Base-by-base conservation (phyloP, 2,329 filamentous ascomycete species). In the Trichoderma sp. region DNA sequence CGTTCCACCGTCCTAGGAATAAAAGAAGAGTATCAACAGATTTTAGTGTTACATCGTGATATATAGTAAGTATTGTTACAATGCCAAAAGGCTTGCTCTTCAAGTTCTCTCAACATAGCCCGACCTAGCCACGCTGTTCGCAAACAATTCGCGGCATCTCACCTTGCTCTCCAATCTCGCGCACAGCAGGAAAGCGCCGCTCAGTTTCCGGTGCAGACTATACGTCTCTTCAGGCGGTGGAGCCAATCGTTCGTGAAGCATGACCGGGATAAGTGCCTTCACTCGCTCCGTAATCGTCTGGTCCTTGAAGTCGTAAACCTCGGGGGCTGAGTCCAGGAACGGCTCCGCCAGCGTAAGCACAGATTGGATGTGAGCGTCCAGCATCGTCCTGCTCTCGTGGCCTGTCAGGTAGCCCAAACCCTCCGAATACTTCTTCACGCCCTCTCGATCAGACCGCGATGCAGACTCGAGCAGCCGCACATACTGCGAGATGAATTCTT, bases 151-250 rank as follows among this genome's bases (percentile, higher is more conserved):
- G 71, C 91, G 88, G 74, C 95, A 97, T 68, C 84, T 84, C 3
- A 99, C 94, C 72, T 88, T 86, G 78, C 93, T 97, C 3, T 93
- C 94, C 70, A 99, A 79, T 72, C 89, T 87, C 0, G 96, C 94
- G 79, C 96, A 99, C 21, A 99, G 84, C 75, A 99, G 80, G 77
- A 99, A 99, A 0, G 96, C 96, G 0, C 96, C 96, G 78, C 94
- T 97, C 66, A 99, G 82, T 82, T 99, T 99, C 70, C 96, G 88
- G 80, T 99, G 96, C 75, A 99, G 81, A 77, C 91, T 95, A 77
- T 99, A 99, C 64, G 96, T 99, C 84, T 99, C 96, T 81, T 99
- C 96, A 0, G 96, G 96, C 28, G 96, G 96, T 28, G 96, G 95
- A 18, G 93, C 89, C 24, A 99, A 82, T 43, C 96, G 83, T 83